These are phyloP conservation scores for Takakia lepidozioides DNA, from an alignment of 225 moss, liverwort and hornwort species.

Conservation along the genomic window DNA sequence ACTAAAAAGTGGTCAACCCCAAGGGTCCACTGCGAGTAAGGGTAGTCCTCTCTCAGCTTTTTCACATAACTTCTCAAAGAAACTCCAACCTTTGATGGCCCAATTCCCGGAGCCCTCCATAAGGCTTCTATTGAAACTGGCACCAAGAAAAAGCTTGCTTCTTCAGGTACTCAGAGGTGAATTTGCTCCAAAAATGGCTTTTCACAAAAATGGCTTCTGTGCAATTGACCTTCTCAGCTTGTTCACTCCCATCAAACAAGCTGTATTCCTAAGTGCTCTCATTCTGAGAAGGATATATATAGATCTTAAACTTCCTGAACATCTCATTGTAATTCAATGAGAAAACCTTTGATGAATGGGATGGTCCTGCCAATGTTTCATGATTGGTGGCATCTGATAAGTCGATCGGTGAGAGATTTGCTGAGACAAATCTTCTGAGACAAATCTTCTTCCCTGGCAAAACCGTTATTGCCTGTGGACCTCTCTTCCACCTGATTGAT, in stretches of 20 bases:
- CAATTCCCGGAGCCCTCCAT: slow-evolving; percentile 39
- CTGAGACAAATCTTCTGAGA: too few species aligned
- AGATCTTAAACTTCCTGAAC: slow-evolving; percentile 49
- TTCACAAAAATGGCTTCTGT: slow-evolving; percentile 59
- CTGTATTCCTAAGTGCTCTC: slow-evolving; percentile 24
- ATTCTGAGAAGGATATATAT: slow-evolving; percentile 40
- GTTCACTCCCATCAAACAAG: slow-evolving; percentile 7
- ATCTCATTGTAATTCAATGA: slow-evolving; percentile 62
- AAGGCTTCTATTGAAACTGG: slow-evolving; percentile 57
- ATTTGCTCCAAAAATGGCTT: slow-evolving; percentile 42
- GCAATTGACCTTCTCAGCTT: slow-evolving; percentile 15
- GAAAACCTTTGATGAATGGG: slow-evolving; percentile 65
- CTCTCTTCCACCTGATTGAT: slow-evolving; percentile 1
- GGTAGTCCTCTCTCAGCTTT: slow-evolving; percentile 29
- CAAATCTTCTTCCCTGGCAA: neutral
- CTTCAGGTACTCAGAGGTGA: slow-evolving; percentile 39
- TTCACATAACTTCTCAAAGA: slow-evolving; percentile 52
- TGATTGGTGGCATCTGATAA: slow-evolving; percentile 5
- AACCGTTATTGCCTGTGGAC: too few species aligned
- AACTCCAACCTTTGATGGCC: slow-evolving; percentile 23
- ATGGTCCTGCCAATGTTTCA: slow-evolving; percentile 21
- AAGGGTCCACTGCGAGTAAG: slow-evolving; percentile 61
- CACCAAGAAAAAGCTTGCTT: slow-evolving; percentile 53
- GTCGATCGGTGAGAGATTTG: too few species aligned
- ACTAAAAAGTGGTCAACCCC: slow-evolving; percentile 76